These are phyloP conservation scores for Lodderomyces margitis DNA, from an alignment of 1,139 yeast genomes.

Conservation along the genomic window DNA sequence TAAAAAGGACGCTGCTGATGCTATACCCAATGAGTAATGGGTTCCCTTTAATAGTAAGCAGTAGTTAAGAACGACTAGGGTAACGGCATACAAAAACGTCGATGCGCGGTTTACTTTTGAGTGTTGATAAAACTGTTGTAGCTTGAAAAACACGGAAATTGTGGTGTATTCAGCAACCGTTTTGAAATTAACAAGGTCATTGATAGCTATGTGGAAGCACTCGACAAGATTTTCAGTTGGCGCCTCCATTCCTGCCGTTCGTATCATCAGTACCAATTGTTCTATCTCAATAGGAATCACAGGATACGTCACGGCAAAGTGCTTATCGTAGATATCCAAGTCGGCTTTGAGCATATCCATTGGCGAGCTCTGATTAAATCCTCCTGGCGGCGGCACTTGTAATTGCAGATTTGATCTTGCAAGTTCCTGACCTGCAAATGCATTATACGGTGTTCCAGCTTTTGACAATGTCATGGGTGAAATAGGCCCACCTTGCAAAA, in stretches of 20 bases:
- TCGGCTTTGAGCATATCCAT: constrained; percentile 19
- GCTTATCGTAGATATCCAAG: constrained; percentile 45
- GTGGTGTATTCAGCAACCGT: constrained; percentile 28
- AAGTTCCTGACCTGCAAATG: background rate
- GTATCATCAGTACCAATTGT: constrained; percentile 17
- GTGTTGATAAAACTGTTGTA: constrained; percentile 47
- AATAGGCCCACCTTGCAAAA: constrained; percentile 12
- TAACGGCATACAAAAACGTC: constrained; percentile 40
- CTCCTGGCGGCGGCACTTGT: constrained; percentile 9
- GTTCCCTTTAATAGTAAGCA: constrained; percentile 57
- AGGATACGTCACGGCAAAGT: constrained; percentile 56
- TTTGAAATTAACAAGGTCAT: constrained; percentile 44
- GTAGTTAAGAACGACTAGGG: constrained; percentile 55
- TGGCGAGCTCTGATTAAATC: constrained; percentile 11
- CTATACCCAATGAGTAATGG: constrained; percentile 53
- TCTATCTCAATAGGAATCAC: constrained; percentile 51
- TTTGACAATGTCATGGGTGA: constrained; percentile 13
- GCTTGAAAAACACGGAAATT: constrained; percentile 37
- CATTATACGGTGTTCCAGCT: constrained; percentile 8
- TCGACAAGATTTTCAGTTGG: constrained; percentile 36
- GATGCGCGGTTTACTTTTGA: constrained; percentile 27
- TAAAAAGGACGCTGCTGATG: constrained; percentile 53
- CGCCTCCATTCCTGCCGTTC: constrained; percentile 30
- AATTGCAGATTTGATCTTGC: constrained; percentile 5
- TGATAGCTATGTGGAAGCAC: constrained; percentile 51